Evolutionary conservation across 805 yeast species (phyloP).

Genomic region (Kluyveromyces starmeri): DNA sequence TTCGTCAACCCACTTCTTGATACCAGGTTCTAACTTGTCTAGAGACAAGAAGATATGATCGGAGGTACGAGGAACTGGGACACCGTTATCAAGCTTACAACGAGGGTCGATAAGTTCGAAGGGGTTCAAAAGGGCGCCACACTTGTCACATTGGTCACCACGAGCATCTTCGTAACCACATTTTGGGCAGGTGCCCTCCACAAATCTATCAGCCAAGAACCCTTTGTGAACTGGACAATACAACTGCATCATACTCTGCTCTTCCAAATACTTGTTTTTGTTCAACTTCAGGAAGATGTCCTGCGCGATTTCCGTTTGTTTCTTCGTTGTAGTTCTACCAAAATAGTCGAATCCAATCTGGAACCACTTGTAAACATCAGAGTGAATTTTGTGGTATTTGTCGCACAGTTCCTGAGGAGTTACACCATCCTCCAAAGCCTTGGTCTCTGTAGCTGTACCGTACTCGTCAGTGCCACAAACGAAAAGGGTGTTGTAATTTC

Average conservation of each 20-base stretch:
- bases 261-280: slow-evolving; percentile 75
- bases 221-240: slow-evolving; percentile 88
- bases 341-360: slow-evolving; percentile 89
- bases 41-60: slow-evolving; percentile 79
- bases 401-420: slow-evolving; percentile 86
- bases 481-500: slow-evolving; percentile 79
- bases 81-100: slow-evolving; percentile 81
- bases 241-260: slow-evolving; percentile 78
- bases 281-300: slow-evolving; percentile 74
- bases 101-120: slow-evolving; percentile 90
- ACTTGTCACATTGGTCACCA: slow-evolving; percentile 98
- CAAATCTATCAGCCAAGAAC: slow-evolving; percentile 90
- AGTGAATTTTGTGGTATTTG: slow-evolving; percentile 80
- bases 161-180: slow-evolving; percentile 95
- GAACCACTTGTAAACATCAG: slow-evolving; percentile 93
- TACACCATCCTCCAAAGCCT: slow-evolving; percentile 88
- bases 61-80: slow-evolving; percentile 74
- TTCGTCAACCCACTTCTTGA: slow-evolving; percentile 61
- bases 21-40: slow-evolving; percentile 72
- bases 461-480: slow-evolving; percentile 98
- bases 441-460: slow-evolving; percentile 99
- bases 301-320: slow-evolving; percentile 93
- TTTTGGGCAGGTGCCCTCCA: slow-evolving; percentile 95
- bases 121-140: slow-evolving; percentile 86
- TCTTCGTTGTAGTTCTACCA: slow-evolving; percentile 89